phyloP scores from a whole-genome alignment of 2,329 filamentous ascomycete species.

The Trichothecium roseum region DNA sequence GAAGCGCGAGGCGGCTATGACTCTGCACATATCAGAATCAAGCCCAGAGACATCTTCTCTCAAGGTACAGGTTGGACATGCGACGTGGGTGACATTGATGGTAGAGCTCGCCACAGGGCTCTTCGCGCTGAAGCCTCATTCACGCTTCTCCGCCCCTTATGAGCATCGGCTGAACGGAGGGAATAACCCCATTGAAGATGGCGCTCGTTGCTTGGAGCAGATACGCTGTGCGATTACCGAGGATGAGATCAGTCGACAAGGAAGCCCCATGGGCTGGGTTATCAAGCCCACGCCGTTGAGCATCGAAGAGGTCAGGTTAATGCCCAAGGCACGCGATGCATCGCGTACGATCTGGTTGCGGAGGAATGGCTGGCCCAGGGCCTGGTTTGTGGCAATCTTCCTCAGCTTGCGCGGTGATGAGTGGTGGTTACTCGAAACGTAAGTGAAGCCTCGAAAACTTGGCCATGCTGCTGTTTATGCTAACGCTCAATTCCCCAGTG shows the following conservation, averaged over 20 bases:
- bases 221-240: conserved; percentile 52
- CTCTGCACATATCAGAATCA: conserved; percentile 43
- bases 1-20: conserved; percentile 46
- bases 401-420: conserved; percentile 63
- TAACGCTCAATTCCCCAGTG: not conserved
- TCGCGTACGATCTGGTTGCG: conserved; percentile 59
- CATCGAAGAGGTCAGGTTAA: conserved; percentile 44
- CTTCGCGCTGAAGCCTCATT: conserved; percentile 59
- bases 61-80: conserved; percentile 57
- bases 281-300: conserved; percentile 36
- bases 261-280: conserved; percentile 56
- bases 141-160: conserved; percentile 40
- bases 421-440: conserved; percentile 68
- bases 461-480: not conserved
- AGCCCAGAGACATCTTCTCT: conserved; percentile 61
- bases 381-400: conserved; percentile 64
- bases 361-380: conserved; percentile 57
- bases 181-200: conserved; percentile 46
- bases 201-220: conserved; percentile 45
- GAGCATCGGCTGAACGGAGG: conserved; percentile 57
- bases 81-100: conserved; percentile 46
- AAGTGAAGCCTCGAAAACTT: conserved; percentile 18
- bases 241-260: conserved; percentile 50
- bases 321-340: conserved; percentile 52
- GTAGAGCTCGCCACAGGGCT: conserved; percentile 73